Conservation (phyloP, 345 rosid genomes). For the Sonneratia caseolaris region DNA sequence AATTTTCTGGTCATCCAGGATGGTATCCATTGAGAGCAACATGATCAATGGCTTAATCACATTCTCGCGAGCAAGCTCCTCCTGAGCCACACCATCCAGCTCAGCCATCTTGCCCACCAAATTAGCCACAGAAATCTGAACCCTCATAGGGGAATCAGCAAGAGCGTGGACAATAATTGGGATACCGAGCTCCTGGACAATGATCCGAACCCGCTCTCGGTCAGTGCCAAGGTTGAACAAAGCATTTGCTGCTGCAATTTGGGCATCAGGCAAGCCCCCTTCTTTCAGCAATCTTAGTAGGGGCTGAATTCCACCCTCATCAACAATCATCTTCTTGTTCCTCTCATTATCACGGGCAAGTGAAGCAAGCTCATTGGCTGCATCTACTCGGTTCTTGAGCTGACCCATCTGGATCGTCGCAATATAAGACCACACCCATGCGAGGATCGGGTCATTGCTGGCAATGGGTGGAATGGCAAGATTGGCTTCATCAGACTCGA, state of each 20-base stretch:
- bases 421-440: slow-evolving; percentile 22
- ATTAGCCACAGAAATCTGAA: slow-evolving; percentile 40
- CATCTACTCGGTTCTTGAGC: slow-evolving; percentile 33
- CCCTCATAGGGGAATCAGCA: slow-evolving; percentile 35
- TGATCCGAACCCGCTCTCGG: slow-evolving; percentile 25
- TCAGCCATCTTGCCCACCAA: slow-evolving; percentile 46
- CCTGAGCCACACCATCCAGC: slow-evolving; percentile 27
- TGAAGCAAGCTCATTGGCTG: slow-evolving; percentile 44
- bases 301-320: slow-evolving; percentile 46
- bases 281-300: slow-evolving; percentile 47
- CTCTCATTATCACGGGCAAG: slow-evolving; percentile 44
- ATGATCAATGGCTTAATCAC: slow-evolving; percentile 39
- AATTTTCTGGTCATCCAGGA: slow-evolving; percentile 16
- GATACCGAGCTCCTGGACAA: slow-evolving; percentile 28
- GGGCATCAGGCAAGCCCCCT: slow-evolving; percentile 36
- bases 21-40: slow-evolving; percentile 28
- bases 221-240: slow-evolving; percentile 28
- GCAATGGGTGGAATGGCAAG: slow-evolving; percentile 23
- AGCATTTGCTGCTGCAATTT: slow-evolving; percentile 36
- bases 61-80: slow-evolving; percentile 38
- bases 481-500: slow-evolving; percentile 9
- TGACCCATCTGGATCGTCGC: slow-evolving; percentile 34
- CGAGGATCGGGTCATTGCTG: slow-evolving; percentile 23
- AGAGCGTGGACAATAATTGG: slow-evolving; percentile 36
- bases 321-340: slow-evolving; percentile 50